Evolutionary conservation across 192 early-diverging fungal genomes (phyloP), one percentile per base, ranked within the genome.

Genomic region (Entomortierella lignicola): DNA sequence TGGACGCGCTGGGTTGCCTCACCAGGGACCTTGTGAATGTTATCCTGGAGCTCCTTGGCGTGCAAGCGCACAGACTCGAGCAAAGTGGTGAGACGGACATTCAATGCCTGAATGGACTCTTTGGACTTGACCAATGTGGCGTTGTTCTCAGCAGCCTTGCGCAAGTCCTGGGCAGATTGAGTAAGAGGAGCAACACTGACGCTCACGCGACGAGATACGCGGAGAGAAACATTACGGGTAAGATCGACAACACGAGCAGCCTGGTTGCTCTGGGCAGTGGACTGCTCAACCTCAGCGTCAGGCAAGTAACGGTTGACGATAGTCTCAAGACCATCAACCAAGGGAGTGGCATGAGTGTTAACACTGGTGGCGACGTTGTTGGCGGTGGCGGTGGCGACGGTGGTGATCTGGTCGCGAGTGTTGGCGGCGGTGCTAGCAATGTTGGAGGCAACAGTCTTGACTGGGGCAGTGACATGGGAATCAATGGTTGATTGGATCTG

Each of bases 361-460:
- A 90, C 87, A 52, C 87, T 85, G 72, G 91, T 83, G 23, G 91
- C 88, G 48, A 92, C 44, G 11, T 57, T 57, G 51, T 55, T 58
- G 18, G 72, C 67, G 10, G 69, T 80, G 29, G 69, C 44, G 23
- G 77, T 71, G 51, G 72, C 72, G 41, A 55, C 58, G n/a, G 61
- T 62, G 29, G 69, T 66, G 66, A 69, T 42, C 44, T 50, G 60
- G 56, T 64, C 37, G 47, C 39, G 39, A 18, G 65, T 81, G 10
- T 60, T 62, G 54, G 56, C 72, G 21, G 69, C 69, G 6, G 55
- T 63, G 20, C 65, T 23, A 30, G 57, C 67, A 25, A 66, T 25
- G 31, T 55, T 67, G 3, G 65, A 64, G 17, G 90, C 86, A 42
- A 85, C 85, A 58, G 85, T 83, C 42, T 87, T 83, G 18, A 87